Evolutionary conservation across 2,329 filamentous ascomycete species (phyloP), one percentile per base, ranked within the genome.

Genomic region (Myriosclerotinia scirpicola): DNA sequence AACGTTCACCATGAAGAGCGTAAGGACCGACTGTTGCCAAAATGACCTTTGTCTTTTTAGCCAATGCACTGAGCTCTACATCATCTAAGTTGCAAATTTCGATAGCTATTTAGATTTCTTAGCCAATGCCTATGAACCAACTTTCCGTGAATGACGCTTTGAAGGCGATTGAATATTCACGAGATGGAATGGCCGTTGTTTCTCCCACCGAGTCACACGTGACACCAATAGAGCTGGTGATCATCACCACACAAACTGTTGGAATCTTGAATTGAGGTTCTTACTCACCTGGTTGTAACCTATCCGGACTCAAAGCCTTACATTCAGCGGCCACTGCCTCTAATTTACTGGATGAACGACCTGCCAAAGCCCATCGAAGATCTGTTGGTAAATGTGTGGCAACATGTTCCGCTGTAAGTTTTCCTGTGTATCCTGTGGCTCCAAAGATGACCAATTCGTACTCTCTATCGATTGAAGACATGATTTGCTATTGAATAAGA

Each of bases 351-450:
- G 83, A 80, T n/a, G 91, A 93, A 36, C 93, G 90, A 40, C 93
- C 93, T 55, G 92, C 91, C 65, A 97, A 82, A 17, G 92, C 93
- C 93, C 93, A 97, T 80, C 87, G 92, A 69, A 96, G 78, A 76
- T 92, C 85, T 22, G 90, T 91, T 0, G 93, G 90, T 0, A 92
- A 81, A 70, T 85, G 80, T 17, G 83, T 83, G 63, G 87, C 83
- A 73, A 97, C 89, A 77, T 95, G 87, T 76, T 96, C 88, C 38
- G 89, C 88, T 2, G 87, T 87, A 71, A 90, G 83, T 71, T 86
- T 88, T 50, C 93, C 93, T 0, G 93, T 97, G 78, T 96, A 97
- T 38, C 93, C 93, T 76, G 84, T 89, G 12, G 89, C 87, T 36
- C 89, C 89, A 26, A 90, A 81, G 44, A 91, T 80, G 54, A 91